Evolutionary conservation across 805 yeast species (phyloP).

Genomic region (Saturnispora ahearnii): DNA sequence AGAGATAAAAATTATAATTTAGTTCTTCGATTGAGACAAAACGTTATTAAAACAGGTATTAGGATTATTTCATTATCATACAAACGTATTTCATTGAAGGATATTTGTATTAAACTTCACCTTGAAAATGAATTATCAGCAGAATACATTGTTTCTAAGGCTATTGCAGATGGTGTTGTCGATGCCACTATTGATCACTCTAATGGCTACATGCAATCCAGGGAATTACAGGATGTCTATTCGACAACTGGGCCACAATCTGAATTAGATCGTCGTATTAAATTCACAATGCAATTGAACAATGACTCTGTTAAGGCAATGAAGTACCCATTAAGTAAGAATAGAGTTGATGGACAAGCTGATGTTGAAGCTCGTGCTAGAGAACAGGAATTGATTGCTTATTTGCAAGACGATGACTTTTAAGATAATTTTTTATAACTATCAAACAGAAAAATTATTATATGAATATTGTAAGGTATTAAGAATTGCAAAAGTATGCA

Average conservation of each 20-base stretch:
- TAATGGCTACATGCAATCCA: conserved; percentile 83
- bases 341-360: conserved; percentile 39
- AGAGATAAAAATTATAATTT: conserved; percentile 76
- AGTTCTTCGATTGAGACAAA: conserved; percentile 85
- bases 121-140: conserved; percentile 93
- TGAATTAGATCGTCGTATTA: conserved; percentile 87
- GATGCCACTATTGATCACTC: conserved; percentile 91
- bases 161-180: conserved; percentile 94
- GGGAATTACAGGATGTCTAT: conserved; percentile 78
- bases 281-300: conserved; percentile 81
- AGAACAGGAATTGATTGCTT: conserved; percentile 35
- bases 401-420: conserved; percentile 42
- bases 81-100: conserved; percentile 83
- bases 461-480: not conserved
- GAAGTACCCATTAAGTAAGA: conserved; percentile 72
- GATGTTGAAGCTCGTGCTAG: conserved; percentile 50
- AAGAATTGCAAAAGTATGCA: not conserved
- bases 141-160: conserved; percentile 93
- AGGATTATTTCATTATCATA: conserved; percentile 87
- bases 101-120: conserved; percentile 85
- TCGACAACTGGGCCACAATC: conserved; percentile 80
- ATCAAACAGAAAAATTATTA: not conserved
- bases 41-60: conserved; percentile 96
- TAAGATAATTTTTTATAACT: conserved; percentile 6
- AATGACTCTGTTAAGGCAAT: conserved; percentile 89